Evolutionary conservation across 2,329 filamentous ascomycete genomes (phyloP).

Genomic region (Aureobasidium lini): DNA sequence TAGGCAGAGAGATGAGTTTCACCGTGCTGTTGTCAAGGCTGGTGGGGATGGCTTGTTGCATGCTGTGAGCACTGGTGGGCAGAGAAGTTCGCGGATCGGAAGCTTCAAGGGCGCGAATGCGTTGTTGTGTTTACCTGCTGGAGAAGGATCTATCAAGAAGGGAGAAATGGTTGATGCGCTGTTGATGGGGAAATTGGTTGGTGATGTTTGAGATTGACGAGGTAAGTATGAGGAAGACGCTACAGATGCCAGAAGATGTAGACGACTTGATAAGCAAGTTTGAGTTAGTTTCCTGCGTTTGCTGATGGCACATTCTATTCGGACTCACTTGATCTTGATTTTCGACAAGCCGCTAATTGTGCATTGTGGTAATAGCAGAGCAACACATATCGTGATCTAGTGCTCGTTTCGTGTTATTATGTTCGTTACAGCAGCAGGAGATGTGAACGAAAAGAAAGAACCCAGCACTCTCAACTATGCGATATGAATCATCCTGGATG

Average conservation of each 20-base stretch:
- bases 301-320: too few species aligned
- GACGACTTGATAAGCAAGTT: too few species aligned
- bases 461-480: too few species aligned
- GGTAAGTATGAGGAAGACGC: not conserved
- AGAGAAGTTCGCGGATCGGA: slow-evolving; percentile 82
- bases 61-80: slow-evolving; percentile 78
- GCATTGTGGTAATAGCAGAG: too few species aligned
- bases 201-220: not conserved
- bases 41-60: slow-evolving; percentile 60
- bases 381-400: too few species aligned
- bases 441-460: too few species aligned
- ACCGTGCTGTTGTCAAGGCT: slow-evolving; percentile 64
- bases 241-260: not conserved
- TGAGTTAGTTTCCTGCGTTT: too few species aligned
- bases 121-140: slow-evolving; percentile 65
- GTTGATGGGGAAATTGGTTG: slow-evolving; percentile 56
- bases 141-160: slow-evolving; percentile 53
- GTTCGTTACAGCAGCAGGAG: too few species aligned
- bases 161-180: slow-evolving; percentile 69
- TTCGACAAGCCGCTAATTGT: too few species aligned
- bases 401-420: too few species aligned
- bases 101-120: slow-evolving; percentile 87
- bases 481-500: too few species aligned
- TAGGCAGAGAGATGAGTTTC: slow-evolving; percentile 73
- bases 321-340: too few species aligned